Evolutionary conservation across 2,329 filamentous ascomycete genomes (phyloP).

Genomic region (Colletotrichum limetticola): DNA sequence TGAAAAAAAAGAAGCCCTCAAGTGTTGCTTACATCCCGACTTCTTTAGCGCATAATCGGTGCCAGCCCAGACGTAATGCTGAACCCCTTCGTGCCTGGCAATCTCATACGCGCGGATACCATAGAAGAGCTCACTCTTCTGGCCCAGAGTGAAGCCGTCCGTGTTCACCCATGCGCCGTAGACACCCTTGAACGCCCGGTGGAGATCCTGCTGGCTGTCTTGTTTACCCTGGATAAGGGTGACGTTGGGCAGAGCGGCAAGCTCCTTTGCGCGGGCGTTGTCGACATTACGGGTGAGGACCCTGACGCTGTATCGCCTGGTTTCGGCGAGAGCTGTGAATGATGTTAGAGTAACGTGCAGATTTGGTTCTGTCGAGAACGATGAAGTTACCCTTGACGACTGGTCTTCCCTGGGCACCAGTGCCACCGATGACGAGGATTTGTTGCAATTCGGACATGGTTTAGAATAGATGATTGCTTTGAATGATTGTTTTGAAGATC

Average conservation of each 20-base stretch:
- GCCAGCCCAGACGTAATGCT: slow-evolving; percentile 38
- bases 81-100: slow-evolving; percentile 31
- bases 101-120: slow-evolving; percentile 39
- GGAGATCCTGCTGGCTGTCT: slow-evolving; percentile 32
- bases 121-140: slow-evolving; percentile 40
- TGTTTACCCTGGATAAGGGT: slow-evolving; percentile 22
- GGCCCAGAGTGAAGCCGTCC: slow-evolving; percentile 40
- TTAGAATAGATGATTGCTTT: too few relatives aligned
- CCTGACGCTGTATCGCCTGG: slow-evolving; percentile 45
- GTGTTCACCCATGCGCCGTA: slow-evolving; percentile 38
- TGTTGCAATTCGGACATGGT: not conserved
- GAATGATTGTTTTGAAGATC: too few relatives aligned
- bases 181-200: slow-evolving; percentile 35
- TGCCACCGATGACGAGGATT: slow-evolving; percentile 46
- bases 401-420: slow-evolving; percentile 49
- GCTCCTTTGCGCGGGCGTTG: slow-evolving; percentile 40
- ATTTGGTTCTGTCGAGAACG: not conserved
- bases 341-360: not conserved
- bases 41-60: slow-evolving; percentile 33
- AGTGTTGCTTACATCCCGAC: slow-evolving; percentile 7
- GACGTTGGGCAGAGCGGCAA: slow-evolving; percentile 37
- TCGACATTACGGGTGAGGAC: slow-evolving; percentile 50
- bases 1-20: too few relatives aligned
- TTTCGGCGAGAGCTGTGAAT: slow-evolving; percentile 34
- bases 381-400: slow-evolving; percentile 43